Conservation (phyloP, 2,329 filamentous ascomycete genomes). For the Fusarium sacchari region DNA sequence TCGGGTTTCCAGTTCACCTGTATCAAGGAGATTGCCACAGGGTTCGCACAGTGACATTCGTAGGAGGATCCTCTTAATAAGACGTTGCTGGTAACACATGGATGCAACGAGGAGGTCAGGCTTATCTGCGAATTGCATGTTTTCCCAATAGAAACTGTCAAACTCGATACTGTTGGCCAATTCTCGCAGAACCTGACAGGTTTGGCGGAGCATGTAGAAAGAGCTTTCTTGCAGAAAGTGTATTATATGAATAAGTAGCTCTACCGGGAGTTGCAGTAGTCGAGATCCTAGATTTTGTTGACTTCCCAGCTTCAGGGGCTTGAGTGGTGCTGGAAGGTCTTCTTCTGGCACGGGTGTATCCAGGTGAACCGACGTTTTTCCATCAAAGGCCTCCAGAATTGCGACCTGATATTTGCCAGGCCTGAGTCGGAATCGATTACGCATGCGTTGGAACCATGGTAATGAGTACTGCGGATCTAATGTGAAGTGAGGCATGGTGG, state of each 20-base stretch:
- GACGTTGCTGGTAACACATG: neutral
- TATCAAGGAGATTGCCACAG: neutral
- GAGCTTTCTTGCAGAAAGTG: neutral
- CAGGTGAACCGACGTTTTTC: accelerated
- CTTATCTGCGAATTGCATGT: neutral
- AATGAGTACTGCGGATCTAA: neutral
- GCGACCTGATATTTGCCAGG: neutral
- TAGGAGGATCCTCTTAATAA: neutral
- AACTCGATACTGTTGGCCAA: neutral
- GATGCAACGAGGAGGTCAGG: no score
- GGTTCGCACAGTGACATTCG: neutral
- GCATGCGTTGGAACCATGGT: neutral
- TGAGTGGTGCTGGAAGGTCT: accelerated
- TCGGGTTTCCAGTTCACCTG: neutral
- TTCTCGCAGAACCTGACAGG: neutral
- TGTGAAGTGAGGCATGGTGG: neutral
- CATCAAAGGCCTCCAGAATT: accelerated
- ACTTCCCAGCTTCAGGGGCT: accelerated
- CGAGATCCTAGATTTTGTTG: accelerated
- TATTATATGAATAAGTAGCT: neutral
- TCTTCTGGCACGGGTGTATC: neutral
- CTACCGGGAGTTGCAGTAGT: neutral
- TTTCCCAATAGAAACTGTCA: neutral
- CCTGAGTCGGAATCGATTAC: neutral
- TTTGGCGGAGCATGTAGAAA: conserved; percentile 6